Conservation (phyloP, 2,329 filamentous ascomycete species). For the Cryphonectria carpinicola region DNA sequence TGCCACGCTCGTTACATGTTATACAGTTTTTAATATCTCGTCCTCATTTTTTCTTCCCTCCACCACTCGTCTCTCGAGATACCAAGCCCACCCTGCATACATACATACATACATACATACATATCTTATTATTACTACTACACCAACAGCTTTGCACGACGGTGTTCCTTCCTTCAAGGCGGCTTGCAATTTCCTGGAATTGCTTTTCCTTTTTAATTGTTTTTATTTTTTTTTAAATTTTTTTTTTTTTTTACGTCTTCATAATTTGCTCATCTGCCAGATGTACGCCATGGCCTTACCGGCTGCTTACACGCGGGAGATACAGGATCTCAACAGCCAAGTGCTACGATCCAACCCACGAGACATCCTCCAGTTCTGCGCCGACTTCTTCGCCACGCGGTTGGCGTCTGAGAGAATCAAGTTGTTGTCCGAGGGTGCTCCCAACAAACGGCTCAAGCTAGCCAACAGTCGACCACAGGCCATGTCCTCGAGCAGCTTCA, state of each 20-base stretch:
- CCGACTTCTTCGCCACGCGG: conserved; percentile 68
- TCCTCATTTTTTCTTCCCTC: not conserved
- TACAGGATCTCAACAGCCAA: conserved; percentile 66
- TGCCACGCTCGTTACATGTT: conserved; percentile 16
- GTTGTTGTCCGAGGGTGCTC: conserved; percentile 47
- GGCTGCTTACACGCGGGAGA: conserved; percentile 62
- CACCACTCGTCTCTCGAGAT: not conserved
- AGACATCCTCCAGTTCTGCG: conserved; percentile 72
- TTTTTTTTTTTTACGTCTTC: not conserved
- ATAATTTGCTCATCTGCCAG: conserved; percentile 4
- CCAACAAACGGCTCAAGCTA: conserved; percentile 29
- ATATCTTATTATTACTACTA: conserved; percentile 8
- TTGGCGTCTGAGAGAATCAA: conserved; percentile 67
- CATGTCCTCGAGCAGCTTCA: conserved; percentile 75
- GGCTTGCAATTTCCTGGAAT: not conserved
- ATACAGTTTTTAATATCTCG: conserved; percentile 2
- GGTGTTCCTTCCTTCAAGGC: not conserved
- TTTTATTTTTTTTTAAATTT: too few species aligned
- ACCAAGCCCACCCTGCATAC: not conserved
- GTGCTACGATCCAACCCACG: conserved; percentile 60
- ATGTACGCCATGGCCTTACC: conserved; percentile 49
- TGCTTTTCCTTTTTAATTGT: not conserved
- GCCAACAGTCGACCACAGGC: conserved; percentile 20
- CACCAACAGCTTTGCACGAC: not conserved
- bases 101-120: not conserved